A percentile compares a stretch with the other conserved stretches of the same genome.
These are phyloP conservation scores for Syzygium grande DNA, from an alignment of 345 rosid genomes.

Conservation along the genomic window DNA sequence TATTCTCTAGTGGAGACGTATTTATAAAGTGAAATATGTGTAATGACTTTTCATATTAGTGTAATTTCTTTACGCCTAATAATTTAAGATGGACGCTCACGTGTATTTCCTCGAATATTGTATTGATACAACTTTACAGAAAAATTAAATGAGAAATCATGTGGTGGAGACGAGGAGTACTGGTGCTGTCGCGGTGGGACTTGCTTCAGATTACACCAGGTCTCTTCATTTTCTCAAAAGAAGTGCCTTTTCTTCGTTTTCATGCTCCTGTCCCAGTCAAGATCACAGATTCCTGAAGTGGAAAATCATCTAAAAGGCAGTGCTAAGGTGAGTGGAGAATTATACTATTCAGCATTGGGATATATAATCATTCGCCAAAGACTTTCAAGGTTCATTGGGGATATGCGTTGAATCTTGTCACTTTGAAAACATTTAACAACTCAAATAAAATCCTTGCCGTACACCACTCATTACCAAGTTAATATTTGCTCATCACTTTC, in stretches of 20 bases:
- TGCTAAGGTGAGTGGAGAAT: not conserved
- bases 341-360: not conserved
- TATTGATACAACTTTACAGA: not conserved
- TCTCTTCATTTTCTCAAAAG: not conserved
- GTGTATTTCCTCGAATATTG: accelerated
- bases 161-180: not conserved
- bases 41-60: not conserved
- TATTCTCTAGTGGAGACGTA: not conserved
- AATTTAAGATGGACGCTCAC: not conserved
- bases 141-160: not conserved
- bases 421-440: not conserved
- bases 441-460: not conserved
- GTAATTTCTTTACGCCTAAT: not conserved
- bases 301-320: not conserved
- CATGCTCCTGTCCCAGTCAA: not conserved
- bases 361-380: not conserved
- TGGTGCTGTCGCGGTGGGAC: not conserved
- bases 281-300: not conserved
- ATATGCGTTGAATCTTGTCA: not conserved
- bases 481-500: not conserved
- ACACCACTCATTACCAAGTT: not conserved
- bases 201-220: not conserved
- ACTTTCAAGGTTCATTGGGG: accelerated
- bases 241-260: not conserved
- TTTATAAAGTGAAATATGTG: not conserved